These are phyloP conservation scores for Populus nigra DNA, from an alignment of 345 rosid genomes.

Conservation along the genomic window DNA sequence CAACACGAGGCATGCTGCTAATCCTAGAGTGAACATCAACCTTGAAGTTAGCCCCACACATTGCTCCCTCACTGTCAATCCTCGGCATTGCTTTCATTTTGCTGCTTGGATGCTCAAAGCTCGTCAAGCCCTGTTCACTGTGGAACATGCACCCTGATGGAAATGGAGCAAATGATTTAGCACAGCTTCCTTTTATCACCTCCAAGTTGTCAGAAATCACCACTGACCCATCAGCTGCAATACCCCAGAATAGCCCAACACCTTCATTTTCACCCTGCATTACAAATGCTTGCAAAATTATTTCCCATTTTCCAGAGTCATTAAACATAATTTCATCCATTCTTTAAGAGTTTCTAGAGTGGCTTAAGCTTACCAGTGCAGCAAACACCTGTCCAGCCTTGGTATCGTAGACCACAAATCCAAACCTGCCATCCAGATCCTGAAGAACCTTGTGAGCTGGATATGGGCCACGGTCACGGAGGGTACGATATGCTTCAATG, in stretches of 20 bases:
- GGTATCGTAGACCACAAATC: conserved; percentile 78
- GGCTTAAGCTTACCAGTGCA: conserved; percentile 54
- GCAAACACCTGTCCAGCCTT: conserved; percentile 70
- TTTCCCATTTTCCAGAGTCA: neutral
- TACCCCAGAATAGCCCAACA: conserved; percentile 78
- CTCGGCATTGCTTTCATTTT: conserved; percentile 87
- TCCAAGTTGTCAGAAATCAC: conserved; percentile 77
- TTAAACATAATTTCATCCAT: neutral
- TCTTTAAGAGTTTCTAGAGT: neutral
- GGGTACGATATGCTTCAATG: conserved; percentile 79
- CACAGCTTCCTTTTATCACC: conserved; percentile 76
- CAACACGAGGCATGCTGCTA: conserved; percentile 69
- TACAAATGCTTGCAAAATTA: neutral
- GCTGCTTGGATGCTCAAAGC: conserved; percentile 81
- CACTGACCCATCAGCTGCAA: conserved; percentile 81
- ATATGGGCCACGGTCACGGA: conserved; percentile 91
- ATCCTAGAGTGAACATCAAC: conserved; percentile 65
- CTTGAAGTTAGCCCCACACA: conserved; percentile 87
- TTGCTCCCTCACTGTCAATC: conserved; percentile 77
- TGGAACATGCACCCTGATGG: conserved; percentile 87
- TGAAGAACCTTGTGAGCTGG: conserved; percentile 90
- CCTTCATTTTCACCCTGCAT: conserved; percentile 73
- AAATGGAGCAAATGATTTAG: conserved; percentile 93
- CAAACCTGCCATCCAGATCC: conserved; percentile 84
- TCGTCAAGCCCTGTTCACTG: conserved; percentile 71